Evolutionary conservation across 2,329 filamentous ascomycete species (phyloP), one percentile per base, ranked within the genome.

Genomic region (Hymenoscyphus occultus): DNA sequence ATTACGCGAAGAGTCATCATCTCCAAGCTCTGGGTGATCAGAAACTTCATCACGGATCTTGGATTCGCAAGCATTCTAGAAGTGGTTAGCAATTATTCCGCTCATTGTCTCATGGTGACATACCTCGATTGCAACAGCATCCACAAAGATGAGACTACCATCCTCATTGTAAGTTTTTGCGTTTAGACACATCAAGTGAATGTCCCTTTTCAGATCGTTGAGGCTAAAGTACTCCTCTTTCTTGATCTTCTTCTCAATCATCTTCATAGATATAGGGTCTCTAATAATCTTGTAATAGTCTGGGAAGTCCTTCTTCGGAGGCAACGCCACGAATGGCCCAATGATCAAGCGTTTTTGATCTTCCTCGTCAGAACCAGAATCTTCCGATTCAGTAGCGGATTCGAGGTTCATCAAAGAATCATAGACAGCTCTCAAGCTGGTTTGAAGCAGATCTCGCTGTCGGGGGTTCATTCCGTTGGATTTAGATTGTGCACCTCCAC

Each of bases 101-200:
- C 48, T 42, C 28, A 39, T 6, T 7, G 5, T 57, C 35, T 57
- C 1, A n/a, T 56, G 45, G 39, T 12, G 68, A 80, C 88, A 81
- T 81, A 96, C 93, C 84, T 97, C 91, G 78, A 99, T 97, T 63
- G 90, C 83, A 77, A 93, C 93, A 60, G 94, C 94, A 81, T 99
- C 95, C 74, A 91, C 86, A 80, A 93, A 98, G 62, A 99, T 84
- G 72, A 96, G 82, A 77, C 93, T 97, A 65, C 90, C 91, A 75
- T 98, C 95, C 78, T 99, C 96, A 74, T 99, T 99, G 82, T 96
- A 99, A 2, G 91, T 95, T 76, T 92, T 87, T 70, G 94, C 97
- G 77, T 99, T 99, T 75, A 85, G 87, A 77, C 93, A 95, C 78
- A 99, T 85, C 68, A 94, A 80, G 60, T 88, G 86, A 68, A 99